Evolutionary conservation across 148 eudicot genomes (phyloP).

Genomic region (Hydrangea macrophylla): DNA sequence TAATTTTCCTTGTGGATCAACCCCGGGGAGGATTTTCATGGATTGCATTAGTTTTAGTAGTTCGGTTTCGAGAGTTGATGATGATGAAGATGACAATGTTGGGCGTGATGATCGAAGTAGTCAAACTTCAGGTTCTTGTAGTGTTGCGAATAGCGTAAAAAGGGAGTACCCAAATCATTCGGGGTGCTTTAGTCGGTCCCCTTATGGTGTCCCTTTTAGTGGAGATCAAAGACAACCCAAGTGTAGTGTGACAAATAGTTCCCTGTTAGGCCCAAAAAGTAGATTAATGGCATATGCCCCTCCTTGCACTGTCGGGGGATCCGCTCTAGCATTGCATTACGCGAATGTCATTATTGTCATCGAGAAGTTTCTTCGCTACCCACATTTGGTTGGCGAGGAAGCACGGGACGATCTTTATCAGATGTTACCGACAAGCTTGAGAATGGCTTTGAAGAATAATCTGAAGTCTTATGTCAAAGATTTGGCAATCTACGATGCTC

Average conservation of each 20-base stretch:
- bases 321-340: conserved; percentile 87
- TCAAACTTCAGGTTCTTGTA: conserved; percentile 46
- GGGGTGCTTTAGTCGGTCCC: conserved; percentile 25
- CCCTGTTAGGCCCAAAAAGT: conserved; percentile 44
- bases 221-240: conserved; percentile 30
- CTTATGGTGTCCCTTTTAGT: conserved; percentile 23
- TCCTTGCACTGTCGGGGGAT: conserved; percentile 72
- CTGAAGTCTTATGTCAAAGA: conserved; percentile 62
- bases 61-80: conserved; percentile 67
- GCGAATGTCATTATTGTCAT: conserved; percentile 81
- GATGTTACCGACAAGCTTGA: conserved; percentile 83
- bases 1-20: conserved; percentile 64
- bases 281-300: conserved; percentile 57
- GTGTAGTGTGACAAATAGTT: conserved; percentile 20
- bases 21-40: conserved; percentile 84
- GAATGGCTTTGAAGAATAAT: conserved; percentile 50
- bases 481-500: conserved; percentile 76
- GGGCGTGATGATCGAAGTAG: conserved; percentile 41
- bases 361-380: conserved; percentile 78
- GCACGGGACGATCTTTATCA: conserved; percentile 89
- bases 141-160: conserved; percentile 34
- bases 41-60: conserved; percentile 77
- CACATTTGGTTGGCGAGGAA: conserved; percentile 85
- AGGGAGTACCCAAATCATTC: conserved; percentile 34
- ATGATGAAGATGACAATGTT: conserved; percentile 37